Conservation (phyloP, 345 rosid genomes). For the Adansonia digitata region DNA sequence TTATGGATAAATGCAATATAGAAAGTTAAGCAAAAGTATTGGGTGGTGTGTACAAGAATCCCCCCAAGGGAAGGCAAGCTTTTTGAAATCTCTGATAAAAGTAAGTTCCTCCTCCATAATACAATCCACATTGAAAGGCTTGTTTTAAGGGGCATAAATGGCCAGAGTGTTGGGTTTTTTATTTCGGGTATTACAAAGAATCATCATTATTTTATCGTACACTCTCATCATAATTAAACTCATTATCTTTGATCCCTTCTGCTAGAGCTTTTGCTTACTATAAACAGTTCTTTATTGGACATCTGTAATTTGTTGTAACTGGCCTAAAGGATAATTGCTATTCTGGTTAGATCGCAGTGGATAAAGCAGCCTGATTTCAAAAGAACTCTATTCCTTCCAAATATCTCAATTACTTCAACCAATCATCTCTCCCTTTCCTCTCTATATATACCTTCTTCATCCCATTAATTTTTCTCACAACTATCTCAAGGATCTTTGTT, state of each 20-base stretch:
- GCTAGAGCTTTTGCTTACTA: conserved; percentile 1
- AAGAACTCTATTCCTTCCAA: background rate
- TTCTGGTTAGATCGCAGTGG: background rate
- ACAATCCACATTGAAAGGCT: conserved; percentile 18
- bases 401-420: background rate
- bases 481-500: background rate
- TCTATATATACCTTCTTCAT: conserved; percentile 10
- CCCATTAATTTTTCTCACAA: background rate
- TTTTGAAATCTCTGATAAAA: conserved; percentile 10
- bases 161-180: background rate
- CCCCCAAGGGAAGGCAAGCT: conserved; percentile 14
- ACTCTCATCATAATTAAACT: background rate
- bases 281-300: conserved; percentile 21
- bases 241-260: background rate
- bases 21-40: background rate
- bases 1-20: background rate
- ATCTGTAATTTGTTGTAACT: conserved; percentile 15
- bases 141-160: background rate
- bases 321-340: background rate
- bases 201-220: background rate
- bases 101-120: conserved; percentile 5
- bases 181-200: background rate
- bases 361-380: too few species aligned
- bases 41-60: conserved; percentile 12
- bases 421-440: background rate